Percentiles rank a stretch among this genome's conserved stretches.
phyloP scores from a whole-genome alignment of 1,139 yeast genomes.

The Pneumocystis oryctolagi region DNA sequence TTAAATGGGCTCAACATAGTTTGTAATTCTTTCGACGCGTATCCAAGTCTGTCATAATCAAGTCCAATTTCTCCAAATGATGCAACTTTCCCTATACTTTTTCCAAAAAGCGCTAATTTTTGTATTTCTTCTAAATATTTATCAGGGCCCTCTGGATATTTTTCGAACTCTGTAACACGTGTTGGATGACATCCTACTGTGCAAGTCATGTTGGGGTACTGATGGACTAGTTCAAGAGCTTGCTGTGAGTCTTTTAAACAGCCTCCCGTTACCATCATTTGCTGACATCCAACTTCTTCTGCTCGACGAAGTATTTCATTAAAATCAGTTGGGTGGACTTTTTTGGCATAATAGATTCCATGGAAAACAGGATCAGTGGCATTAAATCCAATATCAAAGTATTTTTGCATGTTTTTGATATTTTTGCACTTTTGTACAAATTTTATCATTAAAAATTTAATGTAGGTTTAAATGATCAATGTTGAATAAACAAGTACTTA shows the following conservation, averaged over 20 bases:
- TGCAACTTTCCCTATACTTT: constrained; percentile 28
- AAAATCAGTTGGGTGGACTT: constrained; percentile 54
- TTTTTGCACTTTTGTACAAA: not conserved
- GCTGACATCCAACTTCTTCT: constrained; percentile 43
- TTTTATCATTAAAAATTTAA: not conserved
- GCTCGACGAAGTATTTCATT: constrained; percentile 54
- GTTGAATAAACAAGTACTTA: not conserved
- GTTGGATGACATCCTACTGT: constrained; percentile 89
- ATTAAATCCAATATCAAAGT: constrained; percentile 27
- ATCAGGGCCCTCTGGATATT: constrained; percentile 8
- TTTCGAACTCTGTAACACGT: constrained; percentile 6
- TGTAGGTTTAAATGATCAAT: not conserved
- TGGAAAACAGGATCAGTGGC: constrained; percentile 78
- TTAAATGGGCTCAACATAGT: constrained; percentile 14
- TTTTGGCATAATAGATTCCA: constrained; percentile 60
- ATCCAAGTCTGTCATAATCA: constrained; percentile 79
- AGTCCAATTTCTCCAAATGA: constrained; percentile 27
- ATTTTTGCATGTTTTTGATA: not conserved
- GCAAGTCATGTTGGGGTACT: constrained; percentile 28
- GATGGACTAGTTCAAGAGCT: constrained; percentile 33
- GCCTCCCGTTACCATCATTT: constrained; percentile 73
- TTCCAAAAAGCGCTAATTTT: constrained; percentile 37
- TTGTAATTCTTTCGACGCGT: constrained; percentile 56
- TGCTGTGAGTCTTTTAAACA: constrained; percentile 46
- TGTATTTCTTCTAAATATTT: constrained; percentile 34